phyloP scores from a whole-genome alignment of 257 asterid genomes.

The Solanum appendiculatum region DNA sequence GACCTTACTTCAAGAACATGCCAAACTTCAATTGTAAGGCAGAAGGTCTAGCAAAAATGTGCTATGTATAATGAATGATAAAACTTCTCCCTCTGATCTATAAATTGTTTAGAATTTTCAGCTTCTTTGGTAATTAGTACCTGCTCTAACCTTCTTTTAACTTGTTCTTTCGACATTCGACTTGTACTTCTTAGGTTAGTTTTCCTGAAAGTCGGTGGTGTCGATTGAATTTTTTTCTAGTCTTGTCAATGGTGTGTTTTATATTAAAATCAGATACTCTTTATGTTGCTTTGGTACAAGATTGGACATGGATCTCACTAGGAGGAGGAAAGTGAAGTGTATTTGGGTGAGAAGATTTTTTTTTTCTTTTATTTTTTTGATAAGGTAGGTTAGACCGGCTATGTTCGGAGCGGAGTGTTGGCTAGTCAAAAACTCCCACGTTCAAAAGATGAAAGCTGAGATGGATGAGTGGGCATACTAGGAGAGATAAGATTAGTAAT shows the following conservation, averaged over 20 bases:
- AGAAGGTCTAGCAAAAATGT: background rate
- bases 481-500: background rate
- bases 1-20: background rate
- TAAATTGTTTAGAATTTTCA: background rate
- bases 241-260: background rate
- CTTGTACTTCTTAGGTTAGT: background rate
- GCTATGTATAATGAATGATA: background rate
- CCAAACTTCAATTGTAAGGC: background rate
- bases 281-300: background rate
- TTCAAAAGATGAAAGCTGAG: background rate
- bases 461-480: background rate
- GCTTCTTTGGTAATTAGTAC: background rate
- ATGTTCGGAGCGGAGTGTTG: background rate
- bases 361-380: too few species aligned
- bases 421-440: background rate
- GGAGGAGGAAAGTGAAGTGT: background rate
- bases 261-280: background rate
- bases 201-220: background rate
- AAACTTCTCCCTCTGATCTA: background rate
- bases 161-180: background rate
- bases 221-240: background rate
- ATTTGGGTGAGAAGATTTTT: background rate
- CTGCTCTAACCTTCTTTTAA: background rate
- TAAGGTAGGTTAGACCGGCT: background rate
- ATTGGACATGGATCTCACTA: background rate